Evolutionary conservation across 1,139 yeast species (phyloP).

Genomic region (Taphrina wiesneri): DNA sequence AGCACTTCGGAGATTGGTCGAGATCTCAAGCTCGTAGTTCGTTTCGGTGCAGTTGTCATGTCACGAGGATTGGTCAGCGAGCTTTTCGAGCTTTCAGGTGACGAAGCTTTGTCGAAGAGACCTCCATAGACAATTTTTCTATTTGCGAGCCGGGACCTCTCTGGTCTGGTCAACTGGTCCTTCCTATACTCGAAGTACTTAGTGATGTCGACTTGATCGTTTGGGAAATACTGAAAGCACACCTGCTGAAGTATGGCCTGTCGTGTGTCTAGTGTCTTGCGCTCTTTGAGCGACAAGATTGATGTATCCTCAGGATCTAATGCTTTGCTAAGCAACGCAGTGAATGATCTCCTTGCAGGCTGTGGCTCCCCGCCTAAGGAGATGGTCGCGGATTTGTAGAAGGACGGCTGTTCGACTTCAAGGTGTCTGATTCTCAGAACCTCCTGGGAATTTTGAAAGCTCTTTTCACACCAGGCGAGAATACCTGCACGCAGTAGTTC

Average conservation of each 20-base stretch:
- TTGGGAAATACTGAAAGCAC: constrained; percentile 27
- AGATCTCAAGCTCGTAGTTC: background rate
- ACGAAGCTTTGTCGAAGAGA: constrained; percentile 6
- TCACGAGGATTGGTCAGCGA: background rate
- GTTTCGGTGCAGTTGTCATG: background rate
- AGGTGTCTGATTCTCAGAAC: background rate
- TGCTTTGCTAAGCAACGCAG: background rate
- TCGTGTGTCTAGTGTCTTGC: background rate
- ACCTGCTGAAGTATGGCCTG: constrained; percentile 26
- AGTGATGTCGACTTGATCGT: background rate
- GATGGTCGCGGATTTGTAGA: constrained; percentile 11
- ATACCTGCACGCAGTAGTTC: constrained; percentile 21
- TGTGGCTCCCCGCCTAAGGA: background rate
- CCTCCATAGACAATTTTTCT: constrained; percentile 6
- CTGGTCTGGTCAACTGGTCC: constrained; percentile 13
- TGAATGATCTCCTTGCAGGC: constrained; percentile 1
- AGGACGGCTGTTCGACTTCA: background rate
- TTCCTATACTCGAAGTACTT: constrained; percentile 3
- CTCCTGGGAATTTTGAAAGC: background rate
- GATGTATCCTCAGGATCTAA: constrained; percentile 25
- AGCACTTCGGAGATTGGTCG: background rate
- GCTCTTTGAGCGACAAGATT: constrained; percentile 25
- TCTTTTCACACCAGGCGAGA: constrained; percentile 10
- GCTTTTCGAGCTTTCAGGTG: background rate
- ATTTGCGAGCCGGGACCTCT: constrained; percentile 10